Evolutionary conservation across 2,329 filamentous ascomycete species (phyloP), one percentile per base, ranked within the genome.

Genomic region (Fusarium clavum): DNA sequence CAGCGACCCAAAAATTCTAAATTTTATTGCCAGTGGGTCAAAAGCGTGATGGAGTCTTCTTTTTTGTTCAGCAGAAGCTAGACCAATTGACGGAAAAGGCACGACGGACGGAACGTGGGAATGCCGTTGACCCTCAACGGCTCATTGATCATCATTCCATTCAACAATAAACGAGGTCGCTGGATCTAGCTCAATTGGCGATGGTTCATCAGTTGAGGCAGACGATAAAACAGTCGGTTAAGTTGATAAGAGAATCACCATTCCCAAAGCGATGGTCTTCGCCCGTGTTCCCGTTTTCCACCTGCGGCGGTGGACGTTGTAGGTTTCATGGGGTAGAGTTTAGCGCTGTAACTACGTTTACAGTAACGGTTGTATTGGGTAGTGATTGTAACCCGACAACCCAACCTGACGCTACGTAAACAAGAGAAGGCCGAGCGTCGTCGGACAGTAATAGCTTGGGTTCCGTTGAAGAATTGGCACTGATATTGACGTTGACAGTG

Each of bases 81-180:
- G 24, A 47, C n/a, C 38, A 9, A 34, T 47, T 46, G 9, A 56
- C 13, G 30, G 41, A 32, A 32, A 27, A 46, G 29, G 16, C 48
- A 27, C 20, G 3, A 13, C 22, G 30, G 53, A 38, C 18, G 53
- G 30, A 38, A 56, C 45, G 53, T 56, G 29, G 43, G 43, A 57
- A 40, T 40, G 54, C 44, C 44, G 44, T 57, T 57, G 53, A 27
- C 29, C 53, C 30, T 32, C 22, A 56, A 49, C 52, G 41, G 40
- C 32, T 3, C 4, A 8, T 38, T 29, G 14, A 34, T 9, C 34
- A 40, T 16, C 52, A 55, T 55, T 55, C 40, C 41, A 55, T 11
- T 38, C 34, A 38, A 38, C 10, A n/a, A 38, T 38, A n/a, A n/a
- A 38, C 34, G 34, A 38, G 18, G 49, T 43, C 16, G 3, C 13